A percentile compares a stretch with the other conserved stretches of the same genome.
Evolutionary conservation across 1,139 yeast species (phyloP).

Genomic region (Nematodospora anomalae): DNA sequence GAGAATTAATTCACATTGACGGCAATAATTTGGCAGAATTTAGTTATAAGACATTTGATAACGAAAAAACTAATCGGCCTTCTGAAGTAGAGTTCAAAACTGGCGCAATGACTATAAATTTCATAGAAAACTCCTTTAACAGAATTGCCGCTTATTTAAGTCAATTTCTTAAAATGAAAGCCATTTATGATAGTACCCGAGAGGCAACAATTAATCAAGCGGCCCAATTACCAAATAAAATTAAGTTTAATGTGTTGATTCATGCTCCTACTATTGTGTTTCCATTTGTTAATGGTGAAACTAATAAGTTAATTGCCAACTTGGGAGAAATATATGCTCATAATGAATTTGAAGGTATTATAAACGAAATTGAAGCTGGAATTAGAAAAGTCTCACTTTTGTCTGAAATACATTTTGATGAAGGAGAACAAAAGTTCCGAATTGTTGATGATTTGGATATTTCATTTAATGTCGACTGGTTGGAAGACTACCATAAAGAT

Average conservation of each 20-base stretch:
- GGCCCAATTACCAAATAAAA: slow-evolving; percentile 58
- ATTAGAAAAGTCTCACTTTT: slow-evolving; percentile 66
- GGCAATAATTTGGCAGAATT: slow-evolving; percentile 84
- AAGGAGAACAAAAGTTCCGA: slow-evolving; percentile 52
- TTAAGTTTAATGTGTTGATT: slow-evolving; percentile 70
- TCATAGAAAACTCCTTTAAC: slow-evolving; percentile 77
- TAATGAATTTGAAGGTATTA: slow-evolving; percentile 50
- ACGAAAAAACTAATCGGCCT: slow-evolving; percentile 44
- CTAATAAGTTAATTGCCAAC: slow-evolving; percentile 66
- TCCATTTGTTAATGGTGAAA: slow-evolving; percentile 57
- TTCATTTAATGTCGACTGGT: slow-evolving; percentile 58
- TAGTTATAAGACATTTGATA: slow-evolving; percentile 77
- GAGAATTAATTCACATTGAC: slow-evolving; percentile 75
- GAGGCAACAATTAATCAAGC: slow-evolving; percentile 77
- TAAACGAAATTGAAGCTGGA: slow-evolving; percentile 50
- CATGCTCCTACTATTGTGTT: slow-evolving; percentile 83
- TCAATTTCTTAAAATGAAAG: slow-evolving; percentile 83
- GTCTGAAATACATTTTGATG: slow-evolving; percentile 54
- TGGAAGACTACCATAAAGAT: slow-evolving; percentile 36
- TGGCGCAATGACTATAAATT: slow-evolving; percentile 72
- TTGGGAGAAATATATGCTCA: slow-evolving; percentile 81
- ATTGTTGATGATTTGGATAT: slow-evolving; percentile 73
- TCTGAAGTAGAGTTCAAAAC: slow-evolving; percentile 67
- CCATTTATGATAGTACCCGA: slow-evolving; percentile 81
- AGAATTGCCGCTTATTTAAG: slow-evolving; percentile 66